These are phyloP conservation scores for Mycena metata DNA, from an alignment of 768 basidiomycete genomes.

Conservation along the genomic window DNA sequence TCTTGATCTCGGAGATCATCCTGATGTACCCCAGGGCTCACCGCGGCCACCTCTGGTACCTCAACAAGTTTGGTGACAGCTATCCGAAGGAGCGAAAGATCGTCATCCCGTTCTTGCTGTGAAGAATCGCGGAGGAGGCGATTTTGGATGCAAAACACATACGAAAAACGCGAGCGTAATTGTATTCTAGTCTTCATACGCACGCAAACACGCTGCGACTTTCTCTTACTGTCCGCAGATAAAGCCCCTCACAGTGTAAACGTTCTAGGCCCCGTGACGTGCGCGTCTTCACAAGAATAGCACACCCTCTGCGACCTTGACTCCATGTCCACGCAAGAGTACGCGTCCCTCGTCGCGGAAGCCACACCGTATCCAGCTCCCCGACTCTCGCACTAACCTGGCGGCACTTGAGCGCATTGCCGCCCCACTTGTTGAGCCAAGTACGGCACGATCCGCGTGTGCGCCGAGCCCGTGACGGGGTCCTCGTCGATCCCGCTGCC, in stretches of 20 bases:
- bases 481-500: slow-evolving; percentile 33
- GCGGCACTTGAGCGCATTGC: slow-evolving; percentile 23
- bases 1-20: slow-evolving; percentile 78
- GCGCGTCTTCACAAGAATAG: slow-evolving; percentile 12
- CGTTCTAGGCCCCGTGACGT: no score
- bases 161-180: no score
- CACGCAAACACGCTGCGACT: neutral
- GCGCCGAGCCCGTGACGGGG: slow-evolving; percentile 36
- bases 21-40: slow-evolving; percentile 88
- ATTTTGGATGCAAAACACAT: no score
- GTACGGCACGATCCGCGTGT: slow-evolving; percentile 36
- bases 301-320: slow-evolving; percentile 21
- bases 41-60: slow-evolving; percentile 91
- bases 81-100: slow-evolving; percentile 85
- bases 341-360: slow-evolving; percentile 29
- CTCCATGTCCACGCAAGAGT: slow-evolving; percentile 25
- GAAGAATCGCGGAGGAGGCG: neutral
- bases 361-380: slow-evolving; percentile 31
- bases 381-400: slow-evolving; percentile 32
- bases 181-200: no score
- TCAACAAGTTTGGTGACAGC: slow-evolving; percentile 73
- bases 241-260: no score
- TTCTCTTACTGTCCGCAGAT: no score
- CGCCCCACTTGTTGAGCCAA: slow-evolving; percentile 31
- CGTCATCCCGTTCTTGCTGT: slow-evolving; percentile 86